A percentile compares a stretch with the other conserved stretches of the same genome.
phyloP scores from a whole-genome alignment of 495 filamentous ascomycete genomes.

The Staphylotrichum tortipilum region DNA sequence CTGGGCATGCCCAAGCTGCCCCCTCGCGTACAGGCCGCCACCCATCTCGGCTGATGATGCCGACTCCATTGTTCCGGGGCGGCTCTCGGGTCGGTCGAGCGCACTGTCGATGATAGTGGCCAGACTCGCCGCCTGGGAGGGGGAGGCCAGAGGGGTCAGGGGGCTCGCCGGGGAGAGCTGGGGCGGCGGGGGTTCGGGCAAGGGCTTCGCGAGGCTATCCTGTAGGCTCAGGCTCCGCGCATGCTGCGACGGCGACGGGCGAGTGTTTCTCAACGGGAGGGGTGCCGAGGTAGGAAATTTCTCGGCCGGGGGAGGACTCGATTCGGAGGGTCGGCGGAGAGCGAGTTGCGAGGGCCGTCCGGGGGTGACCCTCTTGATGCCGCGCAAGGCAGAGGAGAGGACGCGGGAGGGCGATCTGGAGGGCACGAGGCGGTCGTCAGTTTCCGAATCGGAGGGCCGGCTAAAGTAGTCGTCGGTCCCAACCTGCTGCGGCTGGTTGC shows the following conservation, averaged over 20 bases:
- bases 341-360: slow-evolving; percentile 27
- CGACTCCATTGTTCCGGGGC: slow-evolving; percentile 55
- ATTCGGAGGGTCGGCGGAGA: slow-evolving; percentile 23
- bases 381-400: slow-evolving; percentile 41
- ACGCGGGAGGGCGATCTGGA: slow-evolving; percentile 35
- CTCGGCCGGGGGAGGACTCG: slow-evolving; percentile 14
- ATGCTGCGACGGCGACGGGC: slow-evolving; percentile 31
- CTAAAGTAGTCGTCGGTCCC: slow-evolving; percentile 17
- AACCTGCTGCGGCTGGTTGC: slow-evolving; percentile 20
- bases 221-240: slow-evolving; percentile 41
- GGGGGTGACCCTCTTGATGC: slow-evolving; percentile 40
- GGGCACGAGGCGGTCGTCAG: slow-evolving; percentile 31
- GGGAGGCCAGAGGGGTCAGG: slow-evolving; percentile 20
- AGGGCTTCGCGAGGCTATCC: slow-evolving; percentile 43
- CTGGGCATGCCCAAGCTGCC: slow-evolving; percentile 12
- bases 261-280: slow-evolving; percentile 11
- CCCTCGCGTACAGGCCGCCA: slow-evolving; percentile 21
- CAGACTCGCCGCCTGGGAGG: slow-evolving; percentile 14
- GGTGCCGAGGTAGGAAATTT: slow-evolving; percentile 20
- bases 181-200: slow-evolving; percentile 40
- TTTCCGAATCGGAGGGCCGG: slow-evolving; percentile 30
- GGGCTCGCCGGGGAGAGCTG: slow-evolving; percentile 31
- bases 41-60: slow-evolving; percentile 36
- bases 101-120: slow-evolving; percentile 26
- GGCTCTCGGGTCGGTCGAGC: slow-evolving; percentile 27